Percentiles rank a stretch among this genome's conserved stretches.
Evolutionary conservation across 164 flowering plant species (phyloP).

Genomic region (Kingdonia uniflora): DNA sequence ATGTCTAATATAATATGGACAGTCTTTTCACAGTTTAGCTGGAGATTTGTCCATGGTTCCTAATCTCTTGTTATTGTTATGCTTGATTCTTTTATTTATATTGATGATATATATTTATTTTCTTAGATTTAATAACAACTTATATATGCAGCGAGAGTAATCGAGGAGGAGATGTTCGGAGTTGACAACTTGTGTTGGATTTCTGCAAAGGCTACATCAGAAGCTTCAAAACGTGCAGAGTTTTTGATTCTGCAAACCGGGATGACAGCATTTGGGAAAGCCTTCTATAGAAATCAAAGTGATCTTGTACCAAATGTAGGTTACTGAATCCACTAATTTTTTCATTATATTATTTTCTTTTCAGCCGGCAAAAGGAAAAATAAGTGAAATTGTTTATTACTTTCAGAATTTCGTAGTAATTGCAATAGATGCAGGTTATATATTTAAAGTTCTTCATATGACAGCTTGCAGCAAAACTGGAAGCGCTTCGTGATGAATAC

Average conservation of each 20-base stretch:
- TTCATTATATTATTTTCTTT: neutral
- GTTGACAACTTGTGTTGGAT: constrained; percentile 89
- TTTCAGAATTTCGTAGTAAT: no score
- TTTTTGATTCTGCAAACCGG: constrained; percentile 80
- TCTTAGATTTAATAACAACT: constrained; percentile 9
- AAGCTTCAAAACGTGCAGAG: constrained; percentile 74
- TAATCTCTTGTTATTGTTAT: no score
- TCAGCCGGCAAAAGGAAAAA: neutral
- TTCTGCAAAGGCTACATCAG: constrained; percentile 68
- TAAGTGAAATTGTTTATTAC: neutral
- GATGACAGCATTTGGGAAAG: constrained; percentile 96
- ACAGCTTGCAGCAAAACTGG: constrained; percentile 86
- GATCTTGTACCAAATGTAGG: constrained; percentile 93
- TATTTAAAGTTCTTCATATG: neutral
- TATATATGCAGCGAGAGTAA: constrained; percentile 62
- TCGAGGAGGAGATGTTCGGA: constrained; percentile 98
- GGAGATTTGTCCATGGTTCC: no score
- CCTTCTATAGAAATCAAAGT: constrained; percentile 54
- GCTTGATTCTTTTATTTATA: neutral
- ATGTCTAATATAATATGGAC: no score
- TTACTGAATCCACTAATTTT: neutral
- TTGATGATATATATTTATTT: neutral
- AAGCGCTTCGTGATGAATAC: constrained; percentile 88
- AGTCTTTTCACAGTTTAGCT: no score
- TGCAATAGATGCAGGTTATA: neutral